These are phyloP conservation scores for Candida methanosorbosa DNA, from an alignment of 805 yeast species.

Conservation along the genomic window DNA sequence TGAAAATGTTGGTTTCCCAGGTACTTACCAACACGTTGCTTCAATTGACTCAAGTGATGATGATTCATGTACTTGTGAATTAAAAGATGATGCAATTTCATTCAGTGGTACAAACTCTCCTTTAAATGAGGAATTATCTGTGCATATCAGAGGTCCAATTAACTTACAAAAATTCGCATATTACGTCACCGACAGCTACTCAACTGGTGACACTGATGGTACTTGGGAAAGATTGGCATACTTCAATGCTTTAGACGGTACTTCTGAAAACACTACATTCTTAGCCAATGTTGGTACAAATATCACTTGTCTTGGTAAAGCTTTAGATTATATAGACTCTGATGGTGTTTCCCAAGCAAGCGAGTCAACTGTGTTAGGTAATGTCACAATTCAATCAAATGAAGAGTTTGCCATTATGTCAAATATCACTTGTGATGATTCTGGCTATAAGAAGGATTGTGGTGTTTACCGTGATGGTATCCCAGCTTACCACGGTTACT, in stretches of 20 bases:
- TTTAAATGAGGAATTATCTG: constrained; percentile 57
- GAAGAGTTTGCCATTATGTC: constrained; percentile 56
- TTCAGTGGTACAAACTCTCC: constrained; percentile 61
- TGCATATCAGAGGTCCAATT: constrained; percentile 74
- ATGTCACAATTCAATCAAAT: constrained; percentile 43
- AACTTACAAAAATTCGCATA: constrained; percentile 51
- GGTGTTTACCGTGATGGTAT: constrained; percentile 71
- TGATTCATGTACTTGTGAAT: constrained; percentile 39
- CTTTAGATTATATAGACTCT: constrained; percentile 50
- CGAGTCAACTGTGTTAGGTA: constrained; percentile 37
- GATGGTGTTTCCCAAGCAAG: constrained; percentile 46
- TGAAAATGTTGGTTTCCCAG: constrained; percentile 46
- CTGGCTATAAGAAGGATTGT: constrained; percentile 51
- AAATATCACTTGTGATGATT: constrained; percentile 44
- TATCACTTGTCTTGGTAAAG: constrained; percentile 60
- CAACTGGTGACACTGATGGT: constrained; percentile 27
- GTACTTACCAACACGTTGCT: constrained; percentile 40
- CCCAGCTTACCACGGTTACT: constrained; percentile 67
- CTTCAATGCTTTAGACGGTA: constrained; percentile 40
- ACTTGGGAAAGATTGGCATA: constrained; percentile 55
- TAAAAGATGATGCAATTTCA: constrained; percentile 25
- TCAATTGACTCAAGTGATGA: constrained; percentile 30
- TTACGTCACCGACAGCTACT: constrained; percentile 39
- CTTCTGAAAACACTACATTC: constrained; percentile 59
- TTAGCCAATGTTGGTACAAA: constrained; percentile 53